Percentiles rank a stretch among this genome's conserved stretches.
Conservation (phyloP, 2,329 filamentous ascomycete species). For the Neofusicoccum kwambonambiense region DNA sequence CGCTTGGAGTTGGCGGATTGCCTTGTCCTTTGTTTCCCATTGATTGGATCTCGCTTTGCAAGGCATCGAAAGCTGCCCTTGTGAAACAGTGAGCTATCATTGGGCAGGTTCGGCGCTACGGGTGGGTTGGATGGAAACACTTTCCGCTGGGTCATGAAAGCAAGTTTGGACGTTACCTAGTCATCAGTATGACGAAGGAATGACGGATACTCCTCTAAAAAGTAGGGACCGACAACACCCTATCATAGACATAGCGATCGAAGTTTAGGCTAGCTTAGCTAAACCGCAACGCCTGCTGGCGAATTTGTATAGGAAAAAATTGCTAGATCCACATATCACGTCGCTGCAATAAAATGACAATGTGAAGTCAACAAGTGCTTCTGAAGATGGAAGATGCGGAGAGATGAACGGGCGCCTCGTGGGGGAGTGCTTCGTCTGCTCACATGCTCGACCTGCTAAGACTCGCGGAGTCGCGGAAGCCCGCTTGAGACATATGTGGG, state of each 20-base stretch:
- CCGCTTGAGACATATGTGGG: too few species aligned
- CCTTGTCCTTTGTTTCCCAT: background rate
- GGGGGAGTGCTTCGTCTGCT: too few species aligned
- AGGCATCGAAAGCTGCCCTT: background rate
- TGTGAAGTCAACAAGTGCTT: too few species aligned
- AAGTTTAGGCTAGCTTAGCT: background rate
- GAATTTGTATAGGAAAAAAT: background rate
- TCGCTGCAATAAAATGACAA: too few species aligned
- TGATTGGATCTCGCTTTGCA: background rate
- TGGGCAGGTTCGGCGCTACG: background rate
- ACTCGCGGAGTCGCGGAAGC: too few species aligned
- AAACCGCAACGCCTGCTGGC: background rate
- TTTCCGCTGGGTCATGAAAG: background rate
- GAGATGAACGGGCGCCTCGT: too few species aligned
- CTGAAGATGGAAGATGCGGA: too few species aligned
- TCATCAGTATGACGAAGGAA: background rate
- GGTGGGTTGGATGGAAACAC: background rate
- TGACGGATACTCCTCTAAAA: background rate
- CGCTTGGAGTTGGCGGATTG: background rate
- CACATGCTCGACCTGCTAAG: too few species aligned
- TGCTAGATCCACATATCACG: background rate
- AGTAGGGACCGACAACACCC: background rate
- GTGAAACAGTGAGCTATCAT: background rate
- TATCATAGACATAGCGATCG: background rate
- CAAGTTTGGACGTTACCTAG: background rate